Conservation (phyloP, 108 stramenopile genomes). For the Stephanodiscus minutulus region DNA sequence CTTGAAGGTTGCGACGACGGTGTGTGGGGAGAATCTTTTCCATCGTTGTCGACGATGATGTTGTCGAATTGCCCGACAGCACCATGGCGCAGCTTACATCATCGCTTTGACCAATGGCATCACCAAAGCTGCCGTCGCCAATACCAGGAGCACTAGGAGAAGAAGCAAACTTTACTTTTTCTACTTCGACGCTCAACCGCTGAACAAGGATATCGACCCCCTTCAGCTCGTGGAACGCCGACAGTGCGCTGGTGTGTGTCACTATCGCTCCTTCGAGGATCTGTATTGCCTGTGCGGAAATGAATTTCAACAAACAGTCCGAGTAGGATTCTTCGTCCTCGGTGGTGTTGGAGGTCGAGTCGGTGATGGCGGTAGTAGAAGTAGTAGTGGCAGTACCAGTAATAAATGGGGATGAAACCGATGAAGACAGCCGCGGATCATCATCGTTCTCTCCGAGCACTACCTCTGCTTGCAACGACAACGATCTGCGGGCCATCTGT, state of each 20-base stretch:
- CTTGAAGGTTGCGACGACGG: constrained; percentile 30
- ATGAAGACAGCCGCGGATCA: constrained; percentile 5
- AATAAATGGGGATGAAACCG: background rate
- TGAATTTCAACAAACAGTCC: constrained; percentile 60
- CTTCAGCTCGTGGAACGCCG: constrained; percentile 87
- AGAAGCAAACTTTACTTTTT: constrained; percentile 41
- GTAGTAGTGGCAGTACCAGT: background rate
- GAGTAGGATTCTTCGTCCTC: constrained; percentile 37
- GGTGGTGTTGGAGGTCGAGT: constrained; percentile 1
- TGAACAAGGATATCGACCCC: constrained; percentile 79
- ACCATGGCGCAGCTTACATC: background rate
- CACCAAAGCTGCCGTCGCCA: background rate
- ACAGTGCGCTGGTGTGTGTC: constrained; percentile 78
- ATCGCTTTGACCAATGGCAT: constrained; percentile 24
- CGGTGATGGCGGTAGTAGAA: background rate
- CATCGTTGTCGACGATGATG: constrained; percentile 11
- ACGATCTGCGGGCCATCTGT: constrained; percentile 22
- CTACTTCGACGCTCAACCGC: constrained; percentile 64
- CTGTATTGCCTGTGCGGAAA: constrained; percentile 87
- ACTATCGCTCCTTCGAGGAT: constrained; percentile 90
- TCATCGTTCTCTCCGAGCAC: background rate
- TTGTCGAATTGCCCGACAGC: constrained; percentile 11
- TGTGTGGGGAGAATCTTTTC: background rate
- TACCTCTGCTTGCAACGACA: background rate
- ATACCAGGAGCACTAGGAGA: background rate